A percentile compares a stretch with the other conserved stretches of the same genome.
Conservation (phyloP, 495 filamentous ascomycete species). For the Podospora anserina region DNA sequence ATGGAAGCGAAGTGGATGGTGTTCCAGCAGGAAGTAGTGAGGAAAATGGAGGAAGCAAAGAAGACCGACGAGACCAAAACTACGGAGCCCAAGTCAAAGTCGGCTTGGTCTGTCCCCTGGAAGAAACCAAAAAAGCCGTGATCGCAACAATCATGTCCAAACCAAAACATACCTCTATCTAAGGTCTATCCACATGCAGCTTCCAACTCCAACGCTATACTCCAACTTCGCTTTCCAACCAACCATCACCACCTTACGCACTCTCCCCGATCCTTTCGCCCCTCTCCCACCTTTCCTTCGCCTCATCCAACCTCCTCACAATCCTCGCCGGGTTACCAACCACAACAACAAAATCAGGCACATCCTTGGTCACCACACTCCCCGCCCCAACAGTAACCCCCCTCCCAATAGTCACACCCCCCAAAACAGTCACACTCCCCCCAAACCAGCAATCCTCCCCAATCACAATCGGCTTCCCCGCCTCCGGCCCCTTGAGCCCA, state of each 20-base stretch:
- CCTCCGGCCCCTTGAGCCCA: constrained; percentile 71
- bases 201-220: background rate
- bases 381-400: constrained; percentile 77
- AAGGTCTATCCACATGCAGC: background rate
- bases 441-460: constrained; percentile 91
- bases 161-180: background rate
- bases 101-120: background rate
- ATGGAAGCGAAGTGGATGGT: constrained; percentile 35
- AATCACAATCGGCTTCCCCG: constrained; percentile 69
- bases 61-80: background rate
- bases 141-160: background rate
- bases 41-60: constrained; percentile 21
- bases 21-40: constrained; percentile 24
- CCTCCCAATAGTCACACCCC: constrained; percentile 76
- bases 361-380: constrained; percentile 83
- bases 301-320: constrained; percentile 39
- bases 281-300: background rate
- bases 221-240: background rate
- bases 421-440: constrained; percentile 68
- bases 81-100: background rate
- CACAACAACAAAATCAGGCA: constrained; percentile 60
- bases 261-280: constrained; percentile 1
- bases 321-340: constrained; percentile 67
- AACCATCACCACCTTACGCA: background rate
- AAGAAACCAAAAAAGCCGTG: background rate